Conservation (phyloP, 768 basidiomycete genomes). For the Cyclocybe cylindracea region DNA sequence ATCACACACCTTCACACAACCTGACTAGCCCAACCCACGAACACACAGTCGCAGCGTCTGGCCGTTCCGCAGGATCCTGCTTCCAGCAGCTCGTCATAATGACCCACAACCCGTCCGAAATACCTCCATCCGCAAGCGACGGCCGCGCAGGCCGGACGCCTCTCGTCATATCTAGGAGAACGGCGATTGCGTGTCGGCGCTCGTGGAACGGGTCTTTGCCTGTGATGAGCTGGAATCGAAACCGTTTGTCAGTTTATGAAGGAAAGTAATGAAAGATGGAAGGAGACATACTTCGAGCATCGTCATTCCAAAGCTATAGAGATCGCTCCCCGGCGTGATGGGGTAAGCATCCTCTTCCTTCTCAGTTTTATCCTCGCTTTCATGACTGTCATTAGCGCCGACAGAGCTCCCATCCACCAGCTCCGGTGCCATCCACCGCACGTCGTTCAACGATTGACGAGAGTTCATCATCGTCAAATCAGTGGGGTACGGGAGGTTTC, state of each 20-base stretch:
- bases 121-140: background rate
- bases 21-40: background rate
- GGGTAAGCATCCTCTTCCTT: background rate
- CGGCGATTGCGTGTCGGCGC: background rate
- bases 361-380: too few relatives aligned
- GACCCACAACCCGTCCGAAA: background rate
- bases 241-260: background rate
- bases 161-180: background rate
- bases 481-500: slow-evolving; percentile 7
- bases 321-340: background rate
- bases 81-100: background rate
- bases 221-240: background rate
- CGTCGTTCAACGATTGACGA: slow-evolving; percentile 2
- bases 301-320: slow-evolving; percentile 6
- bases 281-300: background rate
- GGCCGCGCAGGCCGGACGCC: background rate
- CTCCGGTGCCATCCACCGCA: slow-evolving; percentile 27
- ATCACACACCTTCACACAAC: too few relatives aligned
- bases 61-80: background rate
- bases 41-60: background rate
- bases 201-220: background rate
- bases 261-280: background rate
- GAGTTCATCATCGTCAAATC: slow-evolving; percentile 5
- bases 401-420: background rate
- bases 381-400: too few relatives aligned